phyloP scores from a whole-genome alignment of 2,329 filamentous ascomycete species.

The Fusarium tuaranense region DNA sequence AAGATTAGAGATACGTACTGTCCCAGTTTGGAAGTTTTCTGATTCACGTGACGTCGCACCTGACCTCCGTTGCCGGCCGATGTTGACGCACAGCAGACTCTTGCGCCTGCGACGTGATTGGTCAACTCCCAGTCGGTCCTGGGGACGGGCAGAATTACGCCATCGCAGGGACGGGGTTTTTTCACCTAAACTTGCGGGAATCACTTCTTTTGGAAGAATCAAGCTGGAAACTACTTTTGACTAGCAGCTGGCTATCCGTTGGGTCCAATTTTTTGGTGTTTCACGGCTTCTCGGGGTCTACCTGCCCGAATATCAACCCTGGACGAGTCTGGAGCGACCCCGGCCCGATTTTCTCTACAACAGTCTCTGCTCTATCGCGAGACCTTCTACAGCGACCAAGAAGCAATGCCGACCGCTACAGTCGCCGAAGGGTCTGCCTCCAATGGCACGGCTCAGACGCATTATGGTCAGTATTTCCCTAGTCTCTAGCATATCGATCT shows the following conservation, averaged over 20 bases:
- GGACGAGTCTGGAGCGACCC: slow-evolving; percentile 13
- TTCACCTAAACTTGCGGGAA: slow-evolving; percentile 30
- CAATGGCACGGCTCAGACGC: slow-evolving; percentile 33
- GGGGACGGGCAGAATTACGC: slow-evolving; percentile 44
- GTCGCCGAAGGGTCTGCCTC: slow-evolving; percentile 41
- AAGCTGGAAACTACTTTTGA: slow-evolving; percentile 19
- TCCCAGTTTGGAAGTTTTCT: not conserved
- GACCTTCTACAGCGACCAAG: slow-evolving; percentile 4
- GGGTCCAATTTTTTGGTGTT: slow-evolving; percentile 30
- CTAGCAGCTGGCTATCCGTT: slow-evolving; percentile 20
- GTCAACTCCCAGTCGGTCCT: slow-evolving; percentile 38
- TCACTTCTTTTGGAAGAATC: slow-evolving; percentile 32
- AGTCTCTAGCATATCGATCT: not conserved
- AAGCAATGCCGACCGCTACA: slow-evolving; percentile 29
- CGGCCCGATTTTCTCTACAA: slow-evolving; percentile 25
- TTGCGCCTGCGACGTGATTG: slow-evolving; percentile 35
- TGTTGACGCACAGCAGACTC: slow-evolving; percentile 14
- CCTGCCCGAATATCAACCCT: slow-evolving; percentile 23
- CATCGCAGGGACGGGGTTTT: slow-evolving; percentile 41
- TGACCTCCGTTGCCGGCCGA: slow-evolving; percentile 37
- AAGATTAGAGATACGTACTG: slow-evolving; percentile 16
- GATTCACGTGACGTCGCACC: slow-evolving; percentile 33
- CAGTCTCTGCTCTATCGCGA: slow-evolving; percentile 16
- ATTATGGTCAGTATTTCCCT: slow-evolving; percentile 48
- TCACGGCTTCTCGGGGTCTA: slow-evolving; percentile 10